Percentiles rank a stretch among this genome's conserved stretches.
Conservation (phyloP, 2,329 filamentous ascomycete genomes). For the Stagonosporopsis chrysanthemi region DNA sequence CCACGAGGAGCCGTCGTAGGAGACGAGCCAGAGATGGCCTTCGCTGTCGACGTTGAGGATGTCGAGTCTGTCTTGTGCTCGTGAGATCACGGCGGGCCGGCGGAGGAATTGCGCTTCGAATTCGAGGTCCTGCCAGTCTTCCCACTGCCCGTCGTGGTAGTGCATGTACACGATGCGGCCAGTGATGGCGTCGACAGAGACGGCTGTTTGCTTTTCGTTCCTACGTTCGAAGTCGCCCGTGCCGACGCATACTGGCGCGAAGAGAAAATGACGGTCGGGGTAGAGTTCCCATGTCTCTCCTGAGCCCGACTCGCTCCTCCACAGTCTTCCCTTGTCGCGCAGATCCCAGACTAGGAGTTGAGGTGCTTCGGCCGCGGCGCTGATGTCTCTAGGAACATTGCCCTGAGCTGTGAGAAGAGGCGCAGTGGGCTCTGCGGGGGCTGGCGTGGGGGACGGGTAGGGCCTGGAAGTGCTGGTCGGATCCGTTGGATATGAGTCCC, state of each 20-base stretch:
- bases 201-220: slow-evolving; percentile 5
- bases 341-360: slow-evolving; percentile 7
- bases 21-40: slow-evolving; percentile 13
- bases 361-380: slow-evolving; percentile 1
- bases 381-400: slow-evolving; percentile 3
- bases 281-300: slow-evolving; percentile 1
- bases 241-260: slow-evolving; percentile 13
- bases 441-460: not conserved
- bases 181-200: slow-evolving; percentile 13
- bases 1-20: slow-evolving; percentile 13
- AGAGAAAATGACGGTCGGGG: slow-evolving; percentile 6
- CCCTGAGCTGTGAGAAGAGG: not conserved
- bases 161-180: slow-evolving; percentile 16
- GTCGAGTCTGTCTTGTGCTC: slow-evolving; percentile 9
- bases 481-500: not conserved
- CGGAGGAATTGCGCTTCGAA: not conserved
- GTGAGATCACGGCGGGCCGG: slow-evolving; percentile 10
- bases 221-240: not conserved
- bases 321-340: not conserved
- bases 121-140: slow-evolving; percentile 18
- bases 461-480: not conserved
- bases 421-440: not conserved
- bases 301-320: not conserved
- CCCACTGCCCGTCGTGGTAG: slow-evolving; percentile 13
- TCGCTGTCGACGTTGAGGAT: slow-evolving; percentile 12